Evolutionary conservation across 345 rosid species (phyloP), one percentile per base, ranked within the genome.

Genomic region (Camelina neglecta): DNA sequence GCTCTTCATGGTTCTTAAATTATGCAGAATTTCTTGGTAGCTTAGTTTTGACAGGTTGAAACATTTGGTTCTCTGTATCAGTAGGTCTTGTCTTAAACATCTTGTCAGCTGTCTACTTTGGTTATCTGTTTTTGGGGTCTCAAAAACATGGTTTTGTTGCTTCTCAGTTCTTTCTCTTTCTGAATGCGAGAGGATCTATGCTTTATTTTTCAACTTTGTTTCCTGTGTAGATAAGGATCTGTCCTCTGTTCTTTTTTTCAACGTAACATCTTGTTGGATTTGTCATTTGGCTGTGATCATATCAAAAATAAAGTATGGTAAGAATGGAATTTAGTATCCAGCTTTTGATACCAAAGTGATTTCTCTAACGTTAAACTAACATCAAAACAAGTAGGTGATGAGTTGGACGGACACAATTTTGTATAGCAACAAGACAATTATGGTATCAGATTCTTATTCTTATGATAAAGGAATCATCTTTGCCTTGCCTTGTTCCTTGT

Each of bases 361-460:
- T 15, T 15, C 2, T 11, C 12, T 42, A 42, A 42, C 13, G 5
- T 41, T 11, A 41, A 39, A 39, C 11, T 9, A 39, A 39, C 44
- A 10, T 10, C 9, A 10, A 39, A 39, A 39, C 44, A 39, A 39
- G 45, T 41, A 41, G 47, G 7, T 11, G 21, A 31, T 10, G 16
- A 10, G 13, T 50, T 53, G 31, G 6, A 21, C 31, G 6, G 58
- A 5, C 4, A 54, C 7, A 59, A 21, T 29, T 29, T 59, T 35
- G 64, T 59, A 18, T 2, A 38, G 29, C 29, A 38, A 11, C 65
- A 38, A 18, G 16, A 11, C 65, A 60, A 60, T 60, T 38, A 61
- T 61, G 65, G 66, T 20, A 61, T 61, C 66, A 41, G 66, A 61
- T 61, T 61, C 65, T 41, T 5, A 59, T 1, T 38, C 47, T 60